These are phyloP conservation scores for Cymodocea nodosa DNA, from an alignment of 116 monocot genomes.

Conservation along the genomic window DNA sequence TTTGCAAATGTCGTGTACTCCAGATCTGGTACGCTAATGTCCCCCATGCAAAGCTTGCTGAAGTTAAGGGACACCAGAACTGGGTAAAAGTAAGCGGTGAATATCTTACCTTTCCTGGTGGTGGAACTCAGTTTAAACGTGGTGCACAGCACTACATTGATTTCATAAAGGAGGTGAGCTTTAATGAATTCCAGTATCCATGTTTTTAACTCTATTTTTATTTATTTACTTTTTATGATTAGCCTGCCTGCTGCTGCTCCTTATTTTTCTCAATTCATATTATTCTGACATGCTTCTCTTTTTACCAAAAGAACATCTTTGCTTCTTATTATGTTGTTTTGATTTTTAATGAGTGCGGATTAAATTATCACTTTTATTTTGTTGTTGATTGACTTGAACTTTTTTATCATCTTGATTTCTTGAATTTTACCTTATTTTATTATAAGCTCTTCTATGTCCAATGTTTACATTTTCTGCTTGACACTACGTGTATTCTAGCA, in stretches of 20 bases:
- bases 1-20: not conserved
- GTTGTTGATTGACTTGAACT: not conserved
- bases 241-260: no score
- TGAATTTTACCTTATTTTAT: not conserved
- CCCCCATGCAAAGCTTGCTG: slow-evolving; percentile 69
- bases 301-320: no score
- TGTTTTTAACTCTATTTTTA: no score
- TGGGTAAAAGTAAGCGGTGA: slow-evolving; percentile 93
- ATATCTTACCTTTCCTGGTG: slow-evolving; percentile 84
- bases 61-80: slow-evolving; percentile 84
- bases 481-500: no score
- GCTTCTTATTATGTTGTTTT: no score
- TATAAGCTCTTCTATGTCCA: no score
- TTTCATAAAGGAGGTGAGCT: slow-evolving; percentile 65
- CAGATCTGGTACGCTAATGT: slow-evolving; percentile 98
- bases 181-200: not conserved
- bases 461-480: no score
- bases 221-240: no score
- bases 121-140: slow-evolving; percentile 86
- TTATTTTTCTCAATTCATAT: no score
- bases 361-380: no score
- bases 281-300: no score
- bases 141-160: slow-evolving; percentile 89
- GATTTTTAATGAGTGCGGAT: no score
- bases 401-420: not conserved